Percentiles rank a stretch among this genome's conserved stretches.
Conservation (phyloP, 495 filamentous ascomycete genomes). For the Lasiosphaeria miniovina region DNA sequence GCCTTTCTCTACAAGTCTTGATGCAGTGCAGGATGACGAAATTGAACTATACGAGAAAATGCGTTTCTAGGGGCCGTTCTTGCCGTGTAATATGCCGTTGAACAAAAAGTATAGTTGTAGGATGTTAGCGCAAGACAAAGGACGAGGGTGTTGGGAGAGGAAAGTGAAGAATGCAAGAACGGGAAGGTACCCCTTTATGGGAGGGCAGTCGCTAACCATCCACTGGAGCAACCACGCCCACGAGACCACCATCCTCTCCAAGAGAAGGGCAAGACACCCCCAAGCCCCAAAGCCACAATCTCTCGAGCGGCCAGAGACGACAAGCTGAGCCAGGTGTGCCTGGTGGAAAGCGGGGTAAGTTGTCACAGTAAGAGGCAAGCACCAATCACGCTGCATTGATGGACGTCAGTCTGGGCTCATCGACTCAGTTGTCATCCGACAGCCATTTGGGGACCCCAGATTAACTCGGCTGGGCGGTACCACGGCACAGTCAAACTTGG, state of each 20-base stretch:
- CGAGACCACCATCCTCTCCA: not conserved
- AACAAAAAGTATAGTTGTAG: conserved; percentile 10
- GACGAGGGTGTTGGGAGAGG: conserved; percentile 14
- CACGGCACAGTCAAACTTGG: not conserved
- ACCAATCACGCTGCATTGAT: conserved; percentile 26
- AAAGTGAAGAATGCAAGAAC: conserved; percentile 16
- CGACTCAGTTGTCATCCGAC: not conserved
- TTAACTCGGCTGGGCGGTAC: conserved; percentile 16
- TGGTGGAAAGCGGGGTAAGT: conserved; percentile 34
- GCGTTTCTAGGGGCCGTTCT: not conserved
- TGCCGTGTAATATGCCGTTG: conserved; percentile 6
- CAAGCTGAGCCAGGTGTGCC: conserved; percentile 15
- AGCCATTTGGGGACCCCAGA: conserved; percentile 14
- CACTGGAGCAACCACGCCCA: conserved; percentile 1
- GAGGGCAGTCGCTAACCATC: not conserved
- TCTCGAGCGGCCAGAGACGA: conserved; percentile 1
- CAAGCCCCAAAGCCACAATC: not conserved
- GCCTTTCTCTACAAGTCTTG: not conserved
- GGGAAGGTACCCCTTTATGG: conserved; percentile 24
- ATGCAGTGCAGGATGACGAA: not conserved
- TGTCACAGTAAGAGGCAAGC: conserved; percentile 25
- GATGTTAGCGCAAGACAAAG: conserved; percentile 16
- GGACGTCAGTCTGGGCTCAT: conserved; percentile 26
- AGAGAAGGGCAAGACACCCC: conserved; percentile 5
- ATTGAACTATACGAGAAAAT: not conserved